phyloP scores from a whole-genome alignment of 1,284 basidiomycete genomes.

The Porodaedalea pini region DNA sequence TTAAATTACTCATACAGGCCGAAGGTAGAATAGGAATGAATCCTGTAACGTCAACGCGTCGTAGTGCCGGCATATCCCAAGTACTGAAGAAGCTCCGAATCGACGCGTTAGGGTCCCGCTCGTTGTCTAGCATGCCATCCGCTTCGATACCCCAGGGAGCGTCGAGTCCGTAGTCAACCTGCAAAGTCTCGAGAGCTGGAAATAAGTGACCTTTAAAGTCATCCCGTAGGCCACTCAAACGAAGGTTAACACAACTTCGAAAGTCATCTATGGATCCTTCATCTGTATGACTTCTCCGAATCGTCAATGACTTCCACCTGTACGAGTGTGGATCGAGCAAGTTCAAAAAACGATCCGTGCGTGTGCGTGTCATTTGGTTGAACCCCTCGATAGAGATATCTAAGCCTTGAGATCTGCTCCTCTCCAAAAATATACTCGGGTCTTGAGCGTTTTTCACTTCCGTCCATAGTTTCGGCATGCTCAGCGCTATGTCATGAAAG shows the following conservation, averaged over 20 bases:
- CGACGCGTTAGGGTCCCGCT: not conserved
- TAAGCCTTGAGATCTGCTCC: not conserved
- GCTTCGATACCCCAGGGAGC: not conserved
- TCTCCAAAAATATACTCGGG: not conserved
- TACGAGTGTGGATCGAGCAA: not conserved
- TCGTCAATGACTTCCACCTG: not conserved
- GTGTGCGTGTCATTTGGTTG: not conserved
- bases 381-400: too few relatives aligned
- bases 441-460: too few relatives aligned
- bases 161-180: not conserved
- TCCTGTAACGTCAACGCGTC: not conserved
- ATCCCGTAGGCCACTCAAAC: not conserved
- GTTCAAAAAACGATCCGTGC: not conserved
- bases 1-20: not conserved
- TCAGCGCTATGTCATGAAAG: not conserved
- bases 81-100: not conserved
- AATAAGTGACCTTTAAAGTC: not conserved
- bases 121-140: not conserved
- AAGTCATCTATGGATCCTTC: not conserved
- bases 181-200: not conserved
- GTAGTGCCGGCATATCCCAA: constrained; percentile 3
- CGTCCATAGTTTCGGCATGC: not conserved
- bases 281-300: not conserved
- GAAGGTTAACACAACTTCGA: not conserved
- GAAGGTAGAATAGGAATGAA: not conserved